These are phyloP conservation scores for Saccharomyces hybrid DNA, from an alignment of 1,139 yeast species.

Conservation along the genomic window DNA sequence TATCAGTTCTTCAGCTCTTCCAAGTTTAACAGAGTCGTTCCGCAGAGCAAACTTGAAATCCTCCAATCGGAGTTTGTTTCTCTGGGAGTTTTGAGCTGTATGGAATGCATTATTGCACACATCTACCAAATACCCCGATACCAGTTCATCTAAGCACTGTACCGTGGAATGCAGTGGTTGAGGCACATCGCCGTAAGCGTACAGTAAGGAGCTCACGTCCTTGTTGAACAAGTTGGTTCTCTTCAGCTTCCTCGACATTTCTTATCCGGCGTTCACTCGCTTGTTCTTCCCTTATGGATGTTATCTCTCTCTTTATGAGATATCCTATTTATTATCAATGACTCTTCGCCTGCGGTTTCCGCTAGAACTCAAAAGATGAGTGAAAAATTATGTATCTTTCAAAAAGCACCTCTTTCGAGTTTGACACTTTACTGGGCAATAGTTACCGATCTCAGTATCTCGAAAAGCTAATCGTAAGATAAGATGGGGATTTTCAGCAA, in stretches of 20 bases:
- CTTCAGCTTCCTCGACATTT: constrained; percentile 32
- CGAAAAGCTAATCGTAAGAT: background rate
- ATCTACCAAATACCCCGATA: constrained; percentile 68
- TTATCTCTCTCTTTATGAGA: background rate
- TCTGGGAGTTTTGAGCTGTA: constrained; percentile 48
- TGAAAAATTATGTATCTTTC: background rate
- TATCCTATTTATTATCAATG: background rate
- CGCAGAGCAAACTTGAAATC: constrained; percentile 83
- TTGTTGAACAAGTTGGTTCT: constrained; percentile 46
- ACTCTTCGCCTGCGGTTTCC: constrained; percentile 1
- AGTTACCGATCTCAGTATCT: background rate
- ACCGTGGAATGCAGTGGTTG: constrained; percentile 73
- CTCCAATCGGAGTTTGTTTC: constrained; percentile 74
- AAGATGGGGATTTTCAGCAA: constrained; percentile 3
- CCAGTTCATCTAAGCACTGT: constrained; percentile 71
- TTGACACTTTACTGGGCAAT: background rate
- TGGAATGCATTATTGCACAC: constrained; percentile 45
- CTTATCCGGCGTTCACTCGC: background rate
- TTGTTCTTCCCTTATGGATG: background rate
- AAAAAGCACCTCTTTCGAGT: background rate
- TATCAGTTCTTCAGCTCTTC: constrained; percentile 75
- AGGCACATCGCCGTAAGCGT: constrained; percentile 81
- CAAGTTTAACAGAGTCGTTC: constrained; percentile 74
- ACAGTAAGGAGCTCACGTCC: constrained; percentile 67
- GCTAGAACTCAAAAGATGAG: background rate